Evolutionary conservation across 129 eudicot species (phyloP).

Genomic region (Scalesia atractyloides): DNA sequence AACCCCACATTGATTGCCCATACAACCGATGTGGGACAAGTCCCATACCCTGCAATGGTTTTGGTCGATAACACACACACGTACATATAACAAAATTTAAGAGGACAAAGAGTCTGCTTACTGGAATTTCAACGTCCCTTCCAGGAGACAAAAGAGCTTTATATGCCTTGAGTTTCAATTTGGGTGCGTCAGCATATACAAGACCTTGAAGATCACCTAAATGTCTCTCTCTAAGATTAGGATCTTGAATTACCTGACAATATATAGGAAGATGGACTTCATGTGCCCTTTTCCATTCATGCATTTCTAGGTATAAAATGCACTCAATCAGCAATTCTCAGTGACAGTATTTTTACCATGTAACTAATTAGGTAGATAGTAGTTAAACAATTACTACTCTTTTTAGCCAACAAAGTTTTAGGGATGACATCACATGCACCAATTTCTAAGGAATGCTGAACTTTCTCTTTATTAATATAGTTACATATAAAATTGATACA

Average conservation of each 20-base stretch:
- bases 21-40: too few species aligned
- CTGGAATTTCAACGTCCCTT: constrained; percentile 78
- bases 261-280: background rate
- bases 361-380: background rate
- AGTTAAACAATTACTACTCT: background rate
- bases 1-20: too few species aligned
- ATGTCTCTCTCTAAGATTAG: constrained; percentile 77
- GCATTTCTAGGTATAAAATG: background rate
- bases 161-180: constrained; percentile 58
- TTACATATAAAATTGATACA: background rate
- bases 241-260: constrained; percentile 71
- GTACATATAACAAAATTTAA: background rate
- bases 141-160: constrained; percentile 54
- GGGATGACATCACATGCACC: constrained; percentile 9
- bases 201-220: constrained; percentile 92
- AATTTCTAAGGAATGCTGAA: background rate
- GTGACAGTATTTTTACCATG: background rate
- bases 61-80: too few species aligned
- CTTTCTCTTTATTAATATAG: background rate
- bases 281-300: background rate
- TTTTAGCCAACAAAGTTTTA: constrained; percentile 8
- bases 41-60: too few species aligned
- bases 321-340: constrained; percentile 5
- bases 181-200: constrained; percentile 53
- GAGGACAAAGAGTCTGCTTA: constrained; percentile 32